Conservation (phyloP, 2,329 filamentous ascomycete genomes). For the Huntiella abstrusa region DNA sequence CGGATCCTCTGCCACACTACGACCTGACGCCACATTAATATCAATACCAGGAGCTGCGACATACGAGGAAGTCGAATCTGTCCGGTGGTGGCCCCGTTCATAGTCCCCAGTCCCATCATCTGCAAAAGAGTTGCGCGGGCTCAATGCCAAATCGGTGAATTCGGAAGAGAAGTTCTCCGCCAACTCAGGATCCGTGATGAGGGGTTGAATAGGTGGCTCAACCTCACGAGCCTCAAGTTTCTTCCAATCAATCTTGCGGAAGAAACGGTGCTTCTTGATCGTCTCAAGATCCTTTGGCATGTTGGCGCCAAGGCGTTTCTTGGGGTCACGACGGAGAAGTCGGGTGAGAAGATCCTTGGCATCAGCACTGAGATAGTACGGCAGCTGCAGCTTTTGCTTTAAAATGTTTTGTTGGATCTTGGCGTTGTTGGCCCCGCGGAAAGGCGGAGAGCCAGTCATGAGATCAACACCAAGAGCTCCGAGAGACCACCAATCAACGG, state of each 20-base stretch:
- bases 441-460: conserved; percentile 81
- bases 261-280: conserved; percentile 89
- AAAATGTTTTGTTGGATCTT: conserved; percentile 95
- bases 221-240: conserved; percentile 65
- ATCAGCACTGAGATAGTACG: conserved; percentile 79
- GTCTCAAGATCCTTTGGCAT: conserved; percentile 74
- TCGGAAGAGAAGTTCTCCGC: conserved; percentile 93
- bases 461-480: conserved; percentile 84
- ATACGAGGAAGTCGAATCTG: too few relatives aligned
- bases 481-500: conserved; percentile 97
- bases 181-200: conserved; percentile 87
- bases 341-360: conserved; percentile 87
- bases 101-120: conserved; percentile 10
- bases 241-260: conserved; percentile 91
- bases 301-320: conserved; percentile 69
- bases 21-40: background rate
- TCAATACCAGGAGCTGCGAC: background rate
- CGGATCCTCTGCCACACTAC: conserved; percentile 24
- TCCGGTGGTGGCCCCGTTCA: too few relatives aligned
- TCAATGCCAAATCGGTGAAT: conserved; percentile 73
- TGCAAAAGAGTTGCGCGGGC: conserved; percentile 28
- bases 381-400: conserved; percentile 73
- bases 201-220: conserved; percentile 73
- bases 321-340: conserved; percentile 77
- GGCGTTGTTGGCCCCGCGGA: conserved; percentile 73